Evolutionary conservation across 129 eudicot species (phyloP), one percentile per base, ranked within the genome.

Genomic region (Erigeron canadensis): DNA sequence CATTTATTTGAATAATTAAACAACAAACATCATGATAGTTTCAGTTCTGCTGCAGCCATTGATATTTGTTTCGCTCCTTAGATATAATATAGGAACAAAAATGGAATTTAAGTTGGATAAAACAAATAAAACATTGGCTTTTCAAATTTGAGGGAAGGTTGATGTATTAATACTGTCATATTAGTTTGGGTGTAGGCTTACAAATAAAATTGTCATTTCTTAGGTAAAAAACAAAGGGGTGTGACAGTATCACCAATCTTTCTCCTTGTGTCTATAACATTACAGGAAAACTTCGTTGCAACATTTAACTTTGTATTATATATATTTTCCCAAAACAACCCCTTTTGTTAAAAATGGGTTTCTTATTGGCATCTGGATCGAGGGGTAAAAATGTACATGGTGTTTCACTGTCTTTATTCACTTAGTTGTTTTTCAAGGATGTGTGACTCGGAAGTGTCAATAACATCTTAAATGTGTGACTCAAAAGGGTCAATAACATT

Each of bases 1-100:
- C n/a, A n/a, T n/a, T n/a, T n/a, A n/a, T n/a, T n/a, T n/a, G n/a
- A n/a, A n/a, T n/a, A n/a, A n/a, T n/a, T n/a, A n/a, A n/a, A n/a
- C n/a, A n/a, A n/a, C n/a, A n/a, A n/a, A n/a, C n/a, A 16, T 13
- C 44, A 43, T 46, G 72, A 22, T 46, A 42, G 75, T 57, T 71
- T 71, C 48, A 60, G 21, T 4, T 10, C 19, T 70, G 65, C 43
- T 22, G 38, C 66, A 57, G 44, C 42, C 54, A 19, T 57, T 4
- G 37, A 41, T 70, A 70, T 21, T 39, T 43, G 43, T 8, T 9
- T 51, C 11, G 46, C 37, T 7, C 13, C 40, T 39, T 50, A 34
- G 73, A 23, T 68, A 55, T 40, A 54, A 18, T 54, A 64, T 70
- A 39, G 40, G 51, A 39, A 17, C 8, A 39, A 38, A 21, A 38